Evolutionary conservation across 805 yeast genomes (phyloP).

Genomic region (Kodamaea neixiangensis): DNA sequence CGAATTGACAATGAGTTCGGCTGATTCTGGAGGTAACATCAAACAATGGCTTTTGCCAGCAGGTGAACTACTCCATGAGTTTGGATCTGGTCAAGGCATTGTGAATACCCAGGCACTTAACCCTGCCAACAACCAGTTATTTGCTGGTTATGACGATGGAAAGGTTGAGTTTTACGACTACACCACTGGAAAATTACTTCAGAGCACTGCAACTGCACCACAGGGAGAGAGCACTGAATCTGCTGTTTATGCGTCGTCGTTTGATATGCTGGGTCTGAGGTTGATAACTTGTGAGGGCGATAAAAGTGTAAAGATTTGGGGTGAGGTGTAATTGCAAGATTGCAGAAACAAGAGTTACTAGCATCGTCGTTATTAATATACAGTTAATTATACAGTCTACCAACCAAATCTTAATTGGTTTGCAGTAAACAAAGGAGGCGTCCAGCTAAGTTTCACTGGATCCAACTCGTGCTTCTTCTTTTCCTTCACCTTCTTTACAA

Average conservation of each 20-base stretch:
- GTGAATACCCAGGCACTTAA: constrained; percentile 71
- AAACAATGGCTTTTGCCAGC: constrained; percentile 83
- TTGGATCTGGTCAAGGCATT: constrained; percentile 47
- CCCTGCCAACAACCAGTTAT: constrained; percentile 59
- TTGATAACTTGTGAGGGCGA: constrained; percentile 90
- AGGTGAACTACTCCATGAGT: constrained; percentile 63
- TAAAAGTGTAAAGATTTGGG: constrained; percentile 80
- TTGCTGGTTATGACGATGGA: constrained; percentile 87
- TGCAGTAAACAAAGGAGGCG: constrained; percentile 94
- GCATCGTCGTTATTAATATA: too few species aligned
- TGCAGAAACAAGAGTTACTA: too few species aligned
- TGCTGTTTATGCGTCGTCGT: constrained; percentile 68
- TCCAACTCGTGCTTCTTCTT: constrained; percentile 78
- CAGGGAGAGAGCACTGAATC: constrained; percentile 72
- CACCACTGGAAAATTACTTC: constrained; percentile 64
- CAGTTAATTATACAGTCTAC: constrained; percentile 40
- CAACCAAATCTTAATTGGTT: constrained; percentile 95
- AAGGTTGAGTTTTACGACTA: constrained; percentile 77
- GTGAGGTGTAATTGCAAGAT: constrained; percentile 34
- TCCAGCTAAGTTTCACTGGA: constrained; percentile 77
- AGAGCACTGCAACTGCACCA: constrained; percentile 51
- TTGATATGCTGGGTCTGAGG: constrained; percentile 79
- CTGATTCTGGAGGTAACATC: constrained; percentile 70
- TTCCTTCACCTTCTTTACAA: constrained; percentile 50
- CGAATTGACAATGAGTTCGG: constrained; percentile 76